Evolutionary conservation across 1,284 basidiomycete genomes (phyloP).

Genomic region (Malassezia psittaci): DNA sequence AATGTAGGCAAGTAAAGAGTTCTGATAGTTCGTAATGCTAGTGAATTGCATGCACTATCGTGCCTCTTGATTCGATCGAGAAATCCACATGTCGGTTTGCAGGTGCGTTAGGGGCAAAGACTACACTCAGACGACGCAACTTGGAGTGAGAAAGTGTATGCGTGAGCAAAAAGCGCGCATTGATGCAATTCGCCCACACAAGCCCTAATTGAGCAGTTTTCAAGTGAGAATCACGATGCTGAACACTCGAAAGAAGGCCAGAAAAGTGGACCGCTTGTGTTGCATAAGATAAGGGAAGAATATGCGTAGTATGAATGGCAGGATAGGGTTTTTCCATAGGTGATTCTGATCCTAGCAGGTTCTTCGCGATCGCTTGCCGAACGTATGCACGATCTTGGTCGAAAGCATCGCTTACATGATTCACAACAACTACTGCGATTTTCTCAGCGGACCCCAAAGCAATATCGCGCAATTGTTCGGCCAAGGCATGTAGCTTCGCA

Average conservation of each 20-base stretch:
- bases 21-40: no score
- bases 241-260: slow-evolving; percentile 9
- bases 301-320: not conserved
- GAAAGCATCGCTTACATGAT: slow-evolving; percentile 37
- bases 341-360: not conserved
- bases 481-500: slow-evolving; percentile 21
- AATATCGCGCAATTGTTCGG: slow-evolving; percentile 22
- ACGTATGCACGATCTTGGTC: slow-evolving; percentile 18
- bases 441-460: not conserved
- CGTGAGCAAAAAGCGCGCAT: slow-evolving; percentile 23
- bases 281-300: slow-evolving; percentile 5
- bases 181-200: slow-evolving; percentile 30
- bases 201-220: slow-evolving; percentile 30
- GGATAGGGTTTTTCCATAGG: no score
- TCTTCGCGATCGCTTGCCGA: slow-evolving; percentile 6
- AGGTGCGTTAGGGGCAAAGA: slow-evolving; percentile 7
- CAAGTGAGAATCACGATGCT: slow-evolving; percentile 5
- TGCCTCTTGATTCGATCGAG: not conserved
- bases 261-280: slow-evolving; percentile 12
- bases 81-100: not conserved
- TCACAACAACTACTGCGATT: slow-evolving; percentile 25
- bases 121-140: slow-evolving; percentile 5
- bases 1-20: not conserved
- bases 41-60: not conserved
- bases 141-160: not conserved